Evolutionary conservation across 2,329 filamentous ascomycete genomes (phyloP).

Genomic region (Xylariaceae sp.): DNA sequence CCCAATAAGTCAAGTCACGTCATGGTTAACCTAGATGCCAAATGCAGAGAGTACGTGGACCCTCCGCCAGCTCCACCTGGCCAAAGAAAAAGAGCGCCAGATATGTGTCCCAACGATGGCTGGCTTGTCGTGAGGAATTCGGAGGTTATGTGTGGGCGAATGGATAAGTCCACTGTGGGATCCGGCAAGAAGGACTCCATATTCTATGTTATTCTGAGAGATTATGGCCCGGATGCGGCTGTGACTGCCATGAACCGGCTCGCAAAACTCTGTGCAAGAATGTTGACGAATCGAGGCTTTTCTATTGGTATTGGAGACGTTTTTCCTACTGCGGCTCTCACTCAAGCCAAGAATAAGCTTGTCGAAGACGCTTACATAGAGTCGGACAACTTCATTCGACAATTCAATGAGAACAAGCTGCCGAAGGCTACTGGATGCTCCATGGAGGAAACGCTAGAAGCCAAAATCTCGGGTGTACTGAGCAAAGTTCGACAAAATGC

Average conservation of each 20-base stretch:
- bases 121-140: slow-evolving; percentile 95
- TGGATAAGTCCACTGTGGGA: slow-evolving; percentile 98
- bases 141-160: slow-evolving; percentile 92
- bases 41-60: slow-evolving; percentile 69
- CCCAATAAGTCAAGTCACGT: slow-evolving; percentile 82
- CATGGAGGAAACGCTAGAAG: slow-evolving; percentile 88
- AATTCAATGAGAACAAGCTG: slow-evolving; percentile 75
- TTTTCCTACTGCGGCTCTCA: slow-evolving; percentile 70
- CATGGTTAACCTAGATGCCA: slow-evolving; percentile 86
- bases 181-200: slow-evolving; percentile 96
- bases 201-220: slow-evolving; percentile 93
- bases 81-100: slow-evolving; percentile 47
- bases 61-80: slow-evolving; percentile 50
- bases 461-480: slow-evolving; percentile 82
- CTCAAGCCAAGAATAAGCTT: slow-evolving; percentile 67
- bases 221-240: slow-evolving; percentile 86
- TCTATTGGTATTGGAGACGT: slow-evolving; percentile 96
- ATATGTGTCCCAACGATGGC: slow-evolving; percentile 81
- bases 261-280: slow-evolving; percentile 83
- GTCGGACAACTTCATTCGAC: slow-evolving; percentile 77
- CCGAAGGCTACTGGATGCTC: slow-evolving; percentile 85
- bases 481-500: slow-evolving; percentile 88
- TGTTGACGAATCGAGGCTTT: slow-evolving; percentile 86
- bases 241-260: slow-evolving; percentile 91
- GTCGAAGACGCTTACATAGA: slow-evolving; percentile 74